phyloP scores from a whole-genome alignment of 2,329 filamentous ascomycete species.

The Geosmithia flava region DNA sequence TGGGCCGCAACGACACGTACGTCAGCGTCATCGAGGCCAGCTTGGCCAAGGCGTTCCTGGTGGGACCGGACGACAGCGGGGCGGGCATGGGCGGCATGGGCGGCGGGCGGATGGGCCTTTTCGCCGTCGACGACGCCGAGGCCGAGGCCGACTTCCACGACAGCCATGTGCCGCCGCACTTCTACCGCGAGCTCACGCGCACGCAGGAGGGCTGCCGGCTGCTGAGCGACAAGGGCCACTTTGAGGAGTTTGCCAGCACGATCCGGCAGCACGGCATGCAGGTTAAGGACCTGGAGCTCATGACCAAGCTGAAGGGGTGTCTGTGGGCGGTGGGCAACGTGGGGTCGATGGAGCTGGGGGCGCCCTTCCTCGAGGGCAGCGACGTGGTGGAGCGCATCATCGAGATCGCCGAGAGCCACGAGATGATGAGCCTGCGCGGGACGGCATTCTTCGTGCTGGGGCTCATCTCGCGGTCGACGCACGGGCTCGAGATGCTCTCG shows the following conservation, averaged over 20 bases:
- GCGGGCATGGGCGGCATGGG: background rate
- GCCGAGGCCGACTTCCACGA: slow-evolving; percentile 46
- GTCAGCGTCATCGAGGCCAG: slow-evolving; percentile 93
- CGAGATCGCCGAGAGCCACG: slow-evolving; percentile 73
- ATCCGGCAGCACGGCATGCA: slow-evolving; percentile 82
- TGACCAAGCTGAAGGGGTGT: slow-evolving; percentile 92
- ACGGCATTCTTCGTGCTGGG: slow-evolving; percentile 96
- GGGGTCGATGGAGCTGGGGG: slow-evolving; percentile 93
- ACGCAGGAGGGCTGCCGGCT: slow-evolving; percentile 87
- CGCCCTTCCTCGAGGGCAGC: slow-evolving; percentile 80
- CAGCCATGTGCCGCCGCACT: slow-evolving; percentile 79
- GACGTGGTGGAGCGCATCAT: slow-evolving; percentile 84
- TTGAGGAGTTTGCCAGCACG: slow-evolving; percentile 81
- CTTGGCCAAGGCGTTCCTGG: slow-evolving; percentile 71
- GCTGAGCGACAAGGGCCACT: slow-evolving; percentile 86
- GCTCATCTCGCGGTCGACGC: slow-evolving; percentile 79
- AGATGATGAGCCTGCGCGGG: slow-evolving; percentile 84
- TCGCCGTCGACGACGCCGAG: slow-evolving; percentile 36
- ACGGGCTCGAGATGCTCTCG: slow-evolving; percentile 82
- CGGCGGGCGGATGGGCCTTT: slow-evolving; percentile 40
- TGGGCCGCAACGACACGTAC: slow-evolving; percentile 93
- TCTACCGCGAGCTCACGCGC: slow-evolving; percentile 88
- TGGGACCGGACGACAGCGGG: slow-evolving; percentile 42
- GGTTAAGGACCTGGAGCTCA: slow-evolving; percentile 63
- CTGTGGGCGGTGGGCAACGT: slow-evolving; percentile 98